Conservation (phyloP, 169 alveolate species). For the Cyclospora cayetanensis region DNA sequence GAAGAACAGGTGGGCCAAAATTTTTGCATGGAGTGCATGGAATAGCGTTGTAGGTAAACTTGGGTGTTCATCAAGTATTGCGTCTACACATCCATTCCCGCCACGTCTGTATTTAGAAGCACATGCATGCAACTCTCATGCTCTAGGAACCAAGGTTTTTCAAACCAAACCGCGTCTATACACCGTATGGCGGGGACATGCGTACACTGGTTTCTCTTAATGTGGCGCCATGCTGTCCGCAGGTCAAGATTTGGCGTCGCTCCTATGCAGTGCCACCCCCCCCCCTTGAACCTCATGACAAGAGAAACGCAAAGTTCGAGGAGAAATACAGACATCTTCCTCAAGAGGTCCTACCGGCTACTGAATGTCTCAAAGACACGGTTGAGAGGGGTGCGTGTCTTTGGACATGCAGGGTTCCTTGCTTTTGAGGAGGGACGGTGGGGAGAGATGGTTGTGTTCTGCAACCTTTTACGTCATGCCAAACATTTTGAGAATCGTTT, state of each 20-base stretch:
- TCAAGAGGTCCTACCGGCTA: slow-evolving; percentile 90
- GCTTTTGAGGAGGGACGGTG: no score
- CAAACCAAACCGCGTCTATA: no score
- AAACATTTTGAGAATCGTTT: neutral
- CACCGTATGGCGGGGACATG: no score
- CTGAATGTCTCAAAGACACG: slow-evolving; percentile 96
- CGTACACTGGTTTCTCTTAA: neutral
- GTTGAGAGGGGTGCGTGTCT: slow-evolving; percentile 90
- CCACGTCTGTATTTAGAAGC: no score
- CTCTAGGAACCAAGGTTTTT: no score
- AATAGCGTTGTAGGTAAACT: no score
- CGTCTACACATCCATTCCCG: no score
- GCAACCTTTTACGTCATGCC: neutral
- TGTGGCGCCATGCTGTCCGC: neutral
- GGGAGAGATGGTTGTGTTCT: neutral
- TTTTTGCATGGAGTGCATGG: no score
- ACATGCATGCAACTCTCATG: no score
- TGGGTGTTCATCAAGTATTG: no score
- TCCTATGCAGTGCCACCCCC: slow-evolving; percentile 98
- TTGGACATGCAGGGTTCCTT: no score
- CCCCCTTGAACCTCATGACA: slow-evolving; percentile 80
- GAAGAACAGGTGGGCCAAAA: slow-evolving; percentile 85
- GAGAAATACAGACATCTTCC: slow-evolving; percentile 47
- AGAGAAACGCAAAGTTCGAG: neutral
- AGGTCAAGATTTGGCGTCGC: slow-evolving; percentile 96